Evolutionary conservation across 495 filamentous ascomycete species (phyloP).

Genomic region (Talaromyces ruber): DNA sequence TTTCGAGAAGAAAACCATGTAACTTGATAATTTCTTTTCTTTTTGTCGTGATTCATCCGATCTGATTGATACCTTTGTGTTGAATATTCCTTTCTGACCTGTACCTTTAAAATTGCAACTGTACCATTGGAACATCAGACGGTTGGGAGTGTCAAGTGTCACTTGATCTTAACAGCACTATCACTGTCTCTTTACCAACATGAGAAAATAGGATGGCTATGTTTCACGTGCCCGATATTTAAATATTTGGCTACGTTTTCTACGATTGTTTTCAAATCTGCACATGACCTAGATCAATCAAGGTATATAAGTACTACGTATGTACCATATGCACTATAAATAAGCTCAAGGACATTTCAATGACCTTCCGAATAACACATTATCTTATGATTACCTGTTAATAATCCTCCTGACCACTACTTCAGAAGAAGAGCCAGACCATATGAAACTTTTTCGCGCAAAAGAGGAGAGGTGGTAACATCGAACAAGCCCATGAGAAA

Average conservation of each 20-base stretch:
- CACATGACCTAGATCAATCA: not conserved
- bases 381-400: not conserved
- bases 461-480: conserved; percentile 1
- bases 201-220: not conserved
- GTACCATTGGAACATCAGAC: not conserved
- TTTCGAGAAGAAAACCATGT: not conserved
- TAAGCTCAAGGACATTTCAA: not conserved
- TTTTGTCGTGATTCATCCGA: not conserved
- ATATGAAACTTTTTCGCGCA: not conserved
- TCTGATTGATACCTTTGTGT: conserved; percentile 4
- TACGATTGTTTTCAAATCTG: not conserved
- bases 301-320: not conserved
- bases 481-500: not conserved
- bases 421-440: not conserved
- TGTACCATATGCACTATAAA: not conserved
- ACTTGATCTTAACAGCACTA: not conserved
- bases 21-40: conserved; percentile 2
- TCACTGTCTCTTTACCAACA: not conserved
- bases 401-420: not conserved
- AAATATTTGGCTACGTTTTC: not conserved
- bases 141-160: not conserved
- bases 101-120: conserved; percentile 5
- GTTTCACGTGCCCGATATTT: not conserved
- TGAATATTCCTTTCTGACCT: conserved; percentile 2
- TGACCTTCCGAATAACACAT: not conserved